Percentiles rank a stretch among this genome's conserved stretches.
These are phyloP conservation scores for Naganishia albida DNA, from an alignment of 1,284 basidiomycete species.

Conservation along the genomic window DNA sequence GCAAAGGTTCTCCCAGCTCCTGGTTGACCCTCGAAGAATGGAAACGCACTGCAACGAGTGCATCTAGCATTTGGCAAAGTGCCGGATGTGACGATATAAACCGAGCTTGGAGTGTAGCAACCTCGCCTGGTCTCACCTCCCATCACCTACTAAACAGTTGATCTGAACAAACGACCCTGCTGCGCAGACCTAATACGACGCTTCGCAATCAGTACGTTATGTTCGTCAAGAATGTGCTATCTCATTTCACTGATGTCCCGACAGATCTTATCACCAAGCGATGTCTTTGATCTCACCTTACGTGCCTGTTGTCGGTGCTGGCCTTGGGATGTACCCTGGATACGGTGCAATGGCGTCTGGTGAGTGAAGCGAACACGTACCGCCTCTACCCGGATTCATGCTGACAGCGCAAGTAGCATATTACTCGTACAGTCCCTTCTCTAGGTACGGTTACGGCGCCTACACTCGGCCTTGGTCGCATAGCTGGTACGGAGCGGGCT, in stretches of 20 bases:
- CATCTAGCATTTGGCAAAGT: too few relatives aligned
- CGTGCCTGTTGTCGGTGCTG: background rate
- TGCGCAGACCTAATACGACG: background rate
- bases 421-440: slow-evolving; percentile 8
- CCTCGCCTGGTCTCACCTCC: background rate
- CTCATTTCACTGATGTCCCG: background rate
- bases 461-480: slow-evolving; percentile 1
- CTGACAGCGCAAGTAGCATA: background rate
- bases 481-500: slow-evolving; percentile 1
- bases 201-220: background rate
- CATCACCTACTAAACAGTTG: background rate
- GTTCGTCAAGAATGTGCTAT: too few relatives aligned
- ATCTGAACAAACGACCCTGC: background rate
- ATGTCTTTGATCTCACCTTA: slow-evolving; percentile 7
- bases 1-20: too few relatives aligned
- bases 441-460: slow-evolving; percentile 5
- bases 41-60: too few relatives aligned
- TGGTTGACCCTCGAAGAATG: too few relatives aligned
- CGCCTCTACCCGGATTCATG: background rate
- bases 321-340: slow-evolving; percentile 1
- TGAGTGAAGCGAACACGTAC: background rate
- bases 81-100: too few relatives aligned
- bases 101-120: too few relatives aligned
- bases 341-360: background rate
- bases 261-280: too few relatives aligned